phyloP scores from a whole-genome alignment of 371 early-diverging fungal genomes.

The Blakeslea trispora region DNA sequence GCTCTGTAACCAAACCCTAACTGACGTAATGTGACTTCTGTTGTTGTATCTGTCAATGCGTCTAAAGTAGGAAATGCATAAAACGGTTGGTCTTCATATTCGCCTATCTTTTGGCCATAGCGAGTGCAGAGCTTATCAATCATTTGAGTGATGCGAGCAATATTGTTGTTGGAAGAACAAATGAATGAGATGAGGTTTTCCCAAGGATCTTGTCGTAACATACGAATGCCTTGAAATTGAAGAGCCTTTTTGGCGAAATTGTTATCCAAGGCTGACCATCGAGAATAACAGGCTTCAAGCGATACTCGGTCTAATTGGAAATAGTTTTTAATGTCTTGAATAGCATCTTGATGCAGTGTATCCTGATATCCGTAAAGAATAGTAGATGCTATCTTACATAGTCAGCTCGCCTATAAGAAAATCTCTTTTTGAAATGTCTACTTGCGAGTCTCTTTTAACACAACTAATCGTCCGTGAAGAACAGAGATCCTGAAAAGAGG shows the following conservation, averaged over 20 bases:
- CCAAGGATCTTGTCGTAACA: slow-evolving; percentile 84
- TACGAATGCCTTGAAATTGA: slow-evolving; percentile 74
- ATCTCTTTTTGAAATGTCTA: background rate
- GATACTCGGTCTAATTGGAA: slow-evolving; percentile 75
- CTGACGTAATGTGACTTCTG: slow-evolving; percentile 68
- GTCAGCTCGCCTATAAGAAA: background rate
- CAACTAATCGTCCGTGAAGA: slow-evolving; percentile 28
- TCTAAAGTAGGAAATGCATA: slow-evolving; percentile 74
- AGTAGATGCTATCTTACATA: slow-evolving; percentile 19
- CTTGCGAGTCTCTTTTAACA: slow-evolving; percentile 28
- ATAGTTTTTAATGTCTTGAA: slow-evolving; percentile 56
- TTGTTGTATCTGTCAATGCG: slow-evolving; percentile 47
- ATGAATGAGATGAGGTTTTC: slow-evolving; percentile 94
- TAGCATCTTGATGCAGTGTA: slow-evolving; percentile 19
- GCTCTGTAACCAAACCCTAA: slow-evolving; percentile 97
- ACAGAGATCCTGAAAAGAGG: slow-evolving; percentile 18
- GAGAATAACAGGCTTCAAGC: slow-evolving; percentile 59
- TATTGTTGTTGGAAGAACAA: slow-evolving; percentile 96
- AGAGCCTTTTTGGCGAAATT: slow-evolving; percentile 65
- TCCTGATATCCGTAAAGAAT: slow-evolving; percentile 32
- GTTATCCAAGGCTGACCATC: slow-evolving; percentile 68
- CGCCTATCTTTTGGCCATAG: slow-evolving; percentile 65
- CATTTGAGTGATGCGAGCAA: slow-evolving; percentile 90
- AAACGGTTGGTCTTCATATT: slow-evolving; percentile 49
- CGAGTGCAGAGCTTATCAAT: slow-evolving; percentile 66